Evolutionary conservation across 2,329 filamentous ascomycete genomes (phyloP), one percentile per base, ranked within the genome.

Genomic region (Colletotrichum sp.): DNA sequence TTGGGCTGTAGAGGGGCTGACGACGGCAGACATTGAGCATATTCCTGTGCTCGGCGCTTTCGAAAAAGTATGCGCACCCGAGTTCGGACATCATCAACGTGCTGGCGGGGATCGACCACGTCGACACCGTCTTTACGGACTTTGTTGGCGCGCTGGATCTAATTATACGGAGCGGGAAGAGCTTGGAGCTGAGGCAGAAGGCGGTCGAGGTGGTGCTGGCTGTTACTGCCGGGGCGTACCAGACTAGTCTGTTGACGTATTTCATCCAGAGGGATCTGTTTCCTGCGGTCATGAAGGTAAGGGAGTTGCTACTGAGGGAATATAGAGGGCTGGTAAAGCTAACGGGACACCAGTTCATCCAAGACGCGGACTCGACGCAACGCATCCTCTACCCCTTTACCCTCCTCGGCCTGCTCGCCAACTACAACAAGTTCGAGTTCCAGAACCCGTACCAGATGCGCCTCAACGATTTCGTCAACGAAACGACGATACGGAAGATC

Each of bases 361-460:
- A 97, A 86, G 95, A 98, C 79, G 91, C 93, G 60, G 93, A 95
- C 76, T 89, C 90, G 28, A 88, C 91, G 39, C 86, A 88, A 22
- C 89, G 90, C 80, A 91, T 91, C 74, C 90, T 95, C 59, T 91
- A 94, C 74, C 94, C 96, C 0, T 96, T 98, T 79, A 91, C 94
- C 16, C 90, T 98, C 12, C 89, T 98, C 25, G 96, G 96, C 15
- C 89, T 98, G 6, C 88, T 99, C 69, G 94, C 95, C 78, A 99
- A 98, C 86, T 98, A 98, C 90, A 98, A 99, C 90, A 99, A 98
- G 84, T 99, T 99, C 82, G 97, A 99, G 84, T 96, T 98, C 73
- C 96, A 98, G 83, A 99, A 99, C 80, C 96, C 96, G 1, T 99
- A 99, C 81, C 94, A 97, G 80, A 88, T 98, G 77, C 94, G 96